phyloP scores from a whole-genome alignment of 257 asterid genomes.

The Lycium barbarum region DNA sequence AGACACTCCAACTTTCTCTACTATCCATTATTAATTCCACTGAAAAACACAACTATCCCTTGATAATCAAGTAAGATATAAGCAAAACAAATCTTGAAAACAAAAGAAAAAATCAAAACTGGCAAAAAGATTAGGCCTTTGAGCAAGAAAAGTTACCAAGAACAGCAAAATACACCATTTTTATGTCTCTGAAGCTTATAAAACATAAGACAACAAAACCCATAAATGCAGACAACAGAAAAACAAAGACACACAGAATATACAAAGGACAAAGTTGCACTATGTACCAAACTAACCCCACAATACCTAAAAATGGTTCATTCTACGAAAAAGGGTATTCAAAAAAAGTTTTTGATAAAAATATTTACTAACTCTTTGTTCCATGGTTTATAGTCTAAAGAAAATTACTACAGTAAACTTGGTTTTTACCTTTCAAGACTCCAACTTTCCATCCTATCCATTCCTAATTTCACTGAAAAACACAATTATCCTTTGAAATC shows the following conservation, averaged over 20 bases:
- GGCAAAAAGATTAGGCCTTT: too few species aligned
- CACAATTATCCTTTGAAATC: neutral
- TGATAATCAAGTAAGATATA: neutral
- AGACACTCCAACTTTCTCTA: neutral
- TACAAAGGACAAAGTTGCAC: conserved; percentile 1
- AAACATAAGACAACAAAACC: neutral
- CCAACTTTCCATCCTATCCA: neutral
- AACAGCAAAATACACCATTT: neutral
- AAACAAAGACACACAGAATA: too few species aligned
- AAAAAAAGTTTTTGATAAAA: too few species aligned
- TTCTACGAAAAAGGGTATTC: too few species aligned
- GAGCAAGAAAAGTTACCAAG: too few species aligned
- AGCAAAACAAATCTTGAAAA: neutral
- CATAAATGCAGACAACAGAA: neutral
- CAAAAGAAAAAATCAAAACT: neutral
- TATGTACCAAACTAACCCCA: conserved; percentile 4
- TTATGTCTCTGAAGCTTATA: neutral
- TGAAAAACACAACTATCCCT: neutral
- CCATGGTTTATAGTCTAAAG: too few species aligned
- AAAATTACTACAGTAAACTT: too few species aligned
- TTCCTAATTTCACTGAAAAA: neutral
- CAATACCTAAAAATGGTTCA: neutral
- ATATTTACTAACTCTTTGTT: too few species aligned
- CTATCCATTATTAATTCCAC: neutral
- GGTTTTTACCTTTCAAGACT: neutral